A percentile compares a stretch with the other conserved stretches of the same genome.
phyloP scores from a whole-genome alignment of 1,284 basidiomycete genomes.

The Porodaedalea pini region DNA sequence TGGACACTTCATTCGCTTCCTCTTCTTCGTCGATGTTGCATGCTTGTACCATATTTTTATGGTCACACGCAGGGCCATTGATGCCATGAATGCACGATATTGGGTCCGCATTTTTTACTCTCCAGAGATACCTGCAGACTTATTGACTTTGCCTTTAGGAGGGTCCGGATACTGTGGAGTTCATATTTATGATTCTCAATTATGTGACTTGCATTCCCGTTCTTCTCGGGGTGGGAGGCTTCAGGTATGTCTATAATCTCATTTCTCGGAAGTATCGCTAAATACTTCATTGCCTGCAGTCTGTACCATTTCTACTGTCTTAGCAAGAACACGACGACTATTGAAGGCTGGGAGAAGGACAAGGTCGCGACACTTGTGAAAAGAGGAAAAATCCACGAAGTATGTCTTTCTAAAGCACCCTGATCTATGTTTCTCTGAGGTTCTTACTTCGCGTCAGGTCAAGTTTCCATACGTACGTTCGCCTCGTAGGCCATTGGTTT shows the following conservation, averaged over 20 bases:
- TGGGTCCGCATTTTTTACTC: constrained; percentile 44
- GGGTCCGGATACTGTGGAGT: constrained; percentile 63
- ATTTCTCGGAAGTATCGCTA: constrained; percentile 5
- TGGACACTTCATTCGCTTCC: constrained; percentile 88
- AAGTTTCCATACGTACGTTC: constrained; percentile 87
- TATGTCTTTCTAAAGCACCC: constrained; percentile 31
- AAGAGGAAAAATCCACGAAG: constrained; percentile 82
- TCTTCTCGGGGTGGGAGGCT: constrained; percentile 78
- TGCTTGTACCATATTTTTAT: constrained; percentile 81
- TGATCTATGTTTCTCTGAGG: background rate
- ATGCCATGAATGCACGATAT: constrained; percentile 42
- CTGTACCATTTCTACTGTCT: constrained; percentile 86
- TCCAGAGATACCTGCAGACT: constrained; percentile 6
- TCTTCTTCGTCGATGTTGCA: constrained; percentile 88
- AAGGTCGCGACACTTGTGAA: constrained; percentile 84
- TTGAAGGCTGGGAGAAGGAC: constrained; percentile 98
- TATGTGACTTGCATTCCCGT: constrained; percentile 85
- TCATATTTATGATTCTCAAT: constrained; percentile 86
- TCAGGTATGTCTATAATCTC: constrained; percentile 51
- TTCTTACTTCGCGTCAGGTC: constrained; percentile 45
- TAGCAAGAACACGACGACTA: constrained; percentile 87
- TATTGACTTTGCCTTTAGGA: constrained; percentile 43
- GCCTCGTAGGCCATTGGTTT: background rate
- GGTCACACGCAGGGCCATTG: constrained; percentile 64
- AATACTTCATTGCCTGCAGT: constrained; percentile 36